These are phyloP conservation scores for Tricholoma saponaceum DNA, from an alignment of 768 basidiomycete genomes.

Conservation along the genomic window DNA sequence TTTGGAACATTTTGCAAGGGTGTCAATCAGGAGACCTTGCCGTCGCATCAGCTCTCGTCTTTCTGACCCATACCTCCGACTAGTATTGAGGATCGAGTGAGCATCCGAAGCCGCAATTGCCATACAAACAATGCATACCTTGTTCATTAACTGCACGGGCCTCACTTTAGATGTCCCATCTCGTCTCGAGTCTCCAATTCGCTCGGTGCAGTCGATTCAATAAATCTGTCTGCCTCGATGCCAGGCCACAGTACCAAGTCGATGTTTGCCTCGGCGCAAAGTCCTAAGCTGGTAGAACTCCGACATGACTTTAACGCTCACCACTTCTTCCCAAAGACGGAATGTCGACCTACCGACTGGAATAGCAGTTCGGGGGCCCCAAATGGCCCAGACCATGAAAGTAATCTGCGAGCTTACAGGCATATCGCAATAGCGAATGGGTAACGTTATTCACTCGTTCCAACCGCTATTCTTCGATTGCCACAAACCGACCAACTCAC, in stretches of 20 bases:
- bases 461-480: constrained; percentile 37
- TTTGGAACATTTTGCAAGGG: constrained; percentile 78
- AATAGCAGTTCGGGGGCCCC: constrained; percentile 69
- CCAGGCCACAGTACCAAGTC: constrained; percentile 81
- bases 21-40: constrained; percentile 86
- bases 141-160: constrained; percentile 87
- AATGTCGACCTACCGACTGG: constrained; percentile 93
- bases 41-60: constrained; percentile 86
- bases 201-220: constrained; percentile 81
- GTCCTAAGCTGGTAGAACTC: constrained; percentile 49
- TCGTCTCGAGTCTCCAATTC: constrained; percentile 81
- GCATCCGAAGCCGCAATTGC: neutral
- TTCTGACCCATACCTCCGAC: constrained; percentile 73
- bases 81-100: constrained; percentile 19
- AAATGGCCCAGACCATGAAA: constrained; percentile 95
- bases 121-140: constrained; percentile 42
- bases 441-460: constrained; percentile 94
- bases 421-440: constrained; percentile 92
- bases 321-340: constrained; percentile 92
- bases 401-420: constrained; percentile 85
- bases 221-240: constrained; percentile 80
- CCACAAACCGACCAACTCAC: neutral
- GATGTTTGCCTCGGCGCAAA: constrained; percentile 85
- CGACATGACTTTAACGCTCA: constrained; percentile 24
- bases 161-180: constrained; percentile 91